Evolutionary conservation across 2,329 filamentous ascomycete species (phyloP).

Genomic region (Plectosphaerella sp.): DNA sequence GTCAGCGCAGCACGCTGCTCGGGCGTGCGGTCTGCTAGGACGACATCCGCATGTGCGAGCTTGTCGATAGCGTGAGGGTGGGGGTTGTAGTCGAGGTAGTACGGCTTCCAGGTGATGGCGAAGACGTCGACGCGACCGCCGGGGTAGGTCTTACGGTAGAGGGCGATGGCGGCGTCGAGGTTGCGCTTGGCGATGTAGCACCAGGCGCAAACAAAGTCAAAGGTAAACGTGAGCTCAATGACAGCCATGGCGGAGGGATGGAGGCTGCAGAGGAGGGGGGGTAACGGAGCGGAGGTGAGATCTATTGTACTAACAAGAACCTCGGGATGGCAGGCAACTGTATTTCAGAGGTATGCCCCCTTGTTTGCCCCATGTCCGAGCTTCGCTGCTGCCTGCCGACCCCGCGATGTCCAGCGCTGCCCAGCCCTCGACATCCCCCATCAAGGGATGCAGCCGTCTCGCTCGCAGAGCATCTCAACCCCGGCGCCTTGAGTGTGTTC

Average conservation of each 20-base stretch:
- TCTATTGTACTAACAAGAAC: too few relatives aligned
- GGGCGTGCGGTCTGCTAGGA: slow-evolving; percentile 15
- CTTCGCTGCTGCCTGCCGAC: too few relatives aligned
- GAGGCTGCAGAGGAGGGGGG: not conserved
- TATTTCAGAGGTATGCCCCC: too few relatives aligned
- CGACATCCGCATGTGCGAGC: slow-evolving; percentile 14
- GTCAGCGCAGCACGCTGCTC: slow-evolving; percentile 20
- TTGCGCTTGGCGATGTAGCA: slow-evolving; percentile 35
- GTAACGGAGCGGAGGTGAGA: not conserved
- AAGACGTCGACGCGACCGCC: slow-evolving; percentile 28
- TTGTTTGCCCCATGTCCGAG: too few relatives aligned
- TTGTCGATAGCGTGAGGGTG: slow-evolving; percentile 17
- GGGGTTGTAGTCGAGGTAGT: slow-evolving; percentile 27
- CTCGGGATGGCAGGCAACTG: too few relatives aligned
- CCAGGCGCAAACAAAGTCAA: slow-evolving; percentile 27
- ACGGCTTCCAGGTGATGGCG: slow-evolving; percentile 28
- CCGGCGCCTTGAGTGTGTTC: too few relatives aligned
- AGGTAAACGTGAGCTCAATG: slow-evolving; percentile 19
- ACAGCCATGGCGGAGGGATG: slow-evolving; percentile 13
- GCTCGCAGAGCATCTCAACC: too few relatives aligned
- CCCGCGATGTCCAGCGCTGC: too few relatives aligned
- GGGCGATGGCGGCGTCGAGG: slow-evolving; percentile 28
- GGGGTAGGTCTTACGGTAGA: slow-evolving; percentile 34
- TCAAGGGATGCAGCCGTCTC: too few relatives aligned
- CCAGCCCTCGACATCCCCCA: too few relatives aligned